These are phyloP conservation scores for Dinochytrium kinnereticum DNA, from an alignment of 371 early-diverging fungal genomes.

Conservation along the genomic window DNA sequence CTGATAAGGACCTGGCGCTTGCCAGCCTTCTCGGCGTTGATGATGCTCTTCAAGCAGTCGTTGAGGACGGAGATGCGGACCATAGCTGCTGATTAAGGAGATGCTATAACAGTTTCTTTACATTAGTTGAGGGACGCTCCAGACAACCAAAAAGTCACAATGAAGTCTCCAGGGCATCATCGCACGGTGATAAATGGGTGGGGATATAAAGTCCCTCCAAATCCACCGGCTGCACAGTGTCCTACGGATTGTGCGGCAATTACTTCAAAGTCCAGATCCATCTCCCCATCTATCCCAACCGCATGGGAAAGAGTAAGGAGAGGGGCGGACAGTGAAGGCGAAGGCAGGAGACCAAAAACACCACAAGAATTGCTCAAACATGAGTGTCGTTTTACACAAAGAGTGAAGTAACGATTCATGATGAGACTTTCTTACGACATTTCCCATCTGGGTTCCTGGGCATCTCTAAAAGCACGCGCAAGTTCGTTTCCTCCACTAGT, in stretches of 20 bases:
- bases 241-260: slow-evolving; percentile 11
- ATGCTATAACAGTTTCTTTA: background rate
- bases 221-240: slow-evolving; percentile 18
- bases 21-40: slow-evolving; percentile 98
- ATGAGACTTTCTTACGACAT: background rate
- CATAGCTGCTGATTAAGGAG: slow-evolving; percentile 54
- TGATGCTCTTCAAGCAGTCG: slow-evolving; percentile 97
- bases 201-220: slow-evolving; percentile 10
- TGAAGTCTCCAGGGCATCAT: no score
- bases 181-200: slow-evolving; percentile 12
- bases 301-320: background rate
- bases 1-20: slow-evolving; percentile 98
- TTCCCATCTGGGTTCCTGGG: no score
- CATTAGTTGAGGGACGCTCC: no score
- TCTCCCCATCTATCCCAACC: background rate
- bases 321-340: background rate
- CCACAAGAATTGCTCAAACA: background rate
- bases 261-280: background rate
- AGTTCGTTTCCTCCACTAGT: no score
- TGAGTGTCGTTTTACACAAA: background rate
- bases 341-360: background rate
- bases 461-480: no score
- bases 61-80: slow-evolving; percentile 88
- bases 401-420: no score
- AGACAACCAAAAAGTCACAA: no score